These are phyloP conservation scores for Elsinoe ampelina DNA, from an alignment of 2,329 filamentous ascomycete species.

Conservation along the genomic window DNA sequence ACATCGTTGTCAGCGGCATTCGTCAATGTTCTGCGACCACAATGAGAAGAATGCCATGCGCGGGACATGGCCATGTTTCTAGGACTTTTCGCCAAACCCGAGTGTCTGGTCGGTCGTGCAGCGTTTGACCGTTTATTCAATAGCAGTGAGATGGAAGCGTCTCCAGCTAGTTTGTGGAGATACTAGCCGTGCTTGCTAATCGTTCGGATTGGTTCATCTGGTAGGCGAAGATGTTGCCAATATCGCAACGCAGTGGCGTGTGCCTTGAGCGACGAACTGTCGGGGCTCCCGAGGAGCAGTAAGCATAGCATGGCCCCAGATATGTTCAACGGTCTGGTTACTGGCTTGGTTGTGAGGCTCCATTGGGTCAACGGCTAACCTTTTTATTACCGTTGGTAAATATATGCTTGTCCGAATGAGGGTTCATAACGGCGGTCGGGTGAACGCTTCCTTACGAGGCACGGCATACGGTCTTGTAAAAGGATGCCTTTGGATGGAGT, in stretches of 20 bases:
- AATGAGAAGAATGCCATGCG: not conserved
- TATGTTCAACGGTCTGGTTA: not conserved
- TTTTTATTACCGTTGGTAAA: constrained; percentile 9
- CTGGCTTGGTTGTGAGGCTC: not conserved
- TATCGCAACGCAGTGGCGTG: constrained; percentile 5
- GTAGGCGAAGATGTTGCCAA: constrained; percentile 7
- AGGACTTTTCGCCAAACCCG: not conserved
- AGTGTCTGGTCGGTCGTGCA: not conserved
- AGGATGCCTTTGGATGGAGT: not conserved
- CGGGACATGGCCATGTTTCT: not conserved
- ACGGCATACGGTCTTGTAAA: not conserved
- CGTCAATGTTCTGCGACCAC: not conserved
- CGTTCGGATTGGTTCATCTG: not conserved
- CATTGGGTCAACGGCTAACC: constrained; percentile 3
- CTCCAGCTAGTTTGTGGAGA: not conserved
- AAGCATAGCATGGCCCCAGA: not conserved
- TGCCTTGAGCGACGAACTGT: not conserved
- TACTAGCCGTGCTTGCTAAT: not conserved
- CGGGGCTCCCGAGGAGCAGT: not conserved
- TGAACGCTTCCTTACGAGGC: not conserved
- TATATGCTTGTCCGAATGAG: constrained; percentile 6
- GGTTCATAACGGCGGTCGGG: not conserved
- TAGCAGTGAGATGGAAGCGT: not conserved
- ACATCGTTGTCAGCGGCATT: not conserved
- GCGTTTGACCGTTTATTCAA: constrained; percentile 5